Base-by-base conservation (phyloP, 208 protist species). In the Kentomonas sorsogonicus region DNA sequence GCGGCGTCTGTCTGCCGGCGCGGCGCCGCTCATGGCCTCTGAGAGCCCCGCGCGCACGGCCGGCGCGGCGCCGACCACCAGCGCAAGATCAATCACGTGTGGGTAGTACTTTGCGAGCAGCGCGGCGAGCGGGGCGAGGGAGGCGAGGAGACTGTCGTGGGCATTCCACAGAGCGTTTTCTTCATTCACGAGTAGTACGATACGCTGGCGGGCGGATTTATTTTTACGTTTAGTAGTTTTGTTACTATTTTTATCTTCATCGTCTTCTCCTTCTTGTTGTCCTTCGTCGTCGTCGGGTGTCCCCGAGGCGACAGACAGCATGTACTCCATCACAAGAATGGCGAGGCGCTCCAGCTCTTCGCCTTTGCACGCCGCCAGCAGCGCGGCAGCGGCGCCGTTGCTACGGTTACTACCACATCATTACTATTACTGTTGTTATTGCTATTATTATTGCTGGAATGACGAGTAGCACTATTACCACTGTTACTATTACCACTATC, bases 81-180 rank as follows among this genome's bases (percentile, higher is more conserved):
- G 66, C 1, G 83, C 57, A 27, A 74, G 34, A 22, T 70, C 77
- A 20, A 93, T 50, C 47, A 93, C 59, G 22, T 63, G 26, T 9
- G 86, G 86, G 56, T 88, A 93, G 60, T 93, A 93, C 62, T 89
- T 93, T 30, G 59, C 58, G 27, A 86, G 46, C 13, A 89, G 52
- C 13, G 67, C 77, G 30, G 66, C 68, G 18, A 89, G 39, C 11
- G 58, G 58, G 26, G 46, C 44, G 39, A 60, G 58, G 51, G 83
- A 71, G 0, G 67, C 31, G 26, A 89, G 58, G 16, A 85, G 62
- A 0, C 71, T 46, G 11, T 69, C 47, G 44, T 74, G 70, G 22
- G 59, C 53, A 22, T 53, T 46, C 69, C 77, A 86, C 6, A 55
- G 52, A 9, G 65, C 72, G 13, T 43, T 55, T 30, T 86, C 73